Conservation (phyloP, 352 stramenopile genomes). For the Blastocystis sp. region DNA sequence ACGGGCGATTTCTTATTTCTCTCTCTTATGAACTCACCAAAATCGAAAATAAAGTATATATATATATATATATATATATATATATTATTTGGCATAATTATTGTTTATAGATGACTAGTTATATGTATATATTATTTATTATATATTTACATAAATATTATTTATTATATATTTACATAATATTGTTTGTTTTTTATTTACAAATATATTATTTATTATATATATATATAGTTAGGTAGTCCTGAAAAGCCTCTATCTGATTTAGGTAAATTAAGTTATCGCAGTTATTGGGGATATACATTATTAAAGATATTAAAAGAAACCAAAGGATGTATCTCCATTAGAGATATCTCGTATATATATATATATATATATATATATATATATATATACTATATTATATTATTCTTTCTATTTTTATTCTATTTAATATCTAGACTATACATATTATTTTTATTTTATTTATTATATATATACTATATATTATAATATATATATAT, state of each 20-base stretch:
- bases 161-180: no score
- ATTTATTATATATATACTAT: constrained; percentile 29
- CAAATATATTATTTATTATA: background rate
- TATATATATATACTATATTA: constrained; percentile 2
- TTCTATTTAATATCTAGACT: background rate
- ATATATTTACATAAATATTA: no score
- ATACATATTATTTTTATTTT: constrained; percentile 11
- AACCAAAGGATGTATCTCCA: constrained; percentile 64
- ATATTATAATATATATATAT: constrained; percentile 47
- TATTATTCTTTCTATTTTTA: background rate
- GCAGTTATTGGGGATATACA: constrained; percentile 91
- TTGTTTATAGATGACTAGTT: no score
- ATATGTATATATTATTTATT: no score
- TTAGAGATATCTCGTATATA: constrained; percentile 36
- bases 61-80: background rate
- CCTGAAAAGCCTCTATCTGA: constrained; percentile 96
- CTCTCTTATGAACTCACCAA: constrained; percentile 97
- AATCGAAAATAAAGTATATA: constrained; percentile 66
- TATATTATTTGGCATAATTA: no score
- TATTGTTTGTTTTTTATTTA: no score
- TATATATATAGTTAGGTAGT: constrained; percentile 61
- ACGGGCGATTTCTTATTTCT: constrained; percentile 97
- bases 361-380: background rate
- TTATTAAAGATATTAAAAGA: constrained; percentile 72
- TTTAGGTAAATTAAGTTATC: constrained; percentile 89